Conservation (phyloP, 257 asterid species). For the Solanum pinnatisectum region DNA sequence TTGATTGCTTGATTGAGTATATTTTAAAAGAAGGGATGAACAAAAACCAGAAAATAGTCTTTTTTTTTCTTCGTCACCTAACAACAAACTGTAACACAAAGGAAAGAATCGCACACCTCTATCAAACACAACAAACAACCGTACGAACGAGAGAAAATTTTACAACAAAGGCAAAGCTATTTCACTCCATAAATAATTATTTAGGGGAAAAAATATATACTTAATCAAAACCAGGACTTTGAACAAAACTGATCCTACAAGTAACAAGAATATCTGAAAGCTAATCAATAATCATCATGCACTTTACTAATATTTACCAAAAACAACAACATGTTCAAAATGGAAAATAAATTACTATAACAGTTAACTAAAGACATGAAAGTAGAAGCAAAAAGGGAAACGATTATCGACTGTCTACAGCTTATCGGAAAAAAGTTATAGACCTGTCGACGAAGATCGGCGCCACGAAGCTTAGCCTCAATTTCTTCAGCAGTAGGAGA, state of each 20-base stretch:
- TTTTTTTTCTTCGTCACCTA: not conserved
- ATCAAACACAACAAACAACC: constrained; percentile 14
- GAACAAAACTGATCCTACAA: not conserved
- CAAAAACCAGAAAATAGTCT: not conserved
- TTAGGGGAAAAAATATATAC: not conserved
- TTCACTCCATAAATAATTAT: not conserved
- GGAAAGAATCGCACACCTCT: not conserved
- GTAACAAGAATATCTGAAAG: not conserved
- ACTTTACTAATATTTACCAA: not conserved
- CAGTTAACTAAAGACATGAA: not conserved
- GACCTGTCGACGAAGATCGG: constrained; percentile 92
- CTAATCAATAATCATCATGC: not conserved
- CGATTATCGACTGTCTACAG: not conserved
- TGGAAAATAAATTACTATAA: not conserved
- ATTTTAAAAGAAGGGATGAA: not conserved
- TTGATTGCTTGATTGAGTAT: not conserved
- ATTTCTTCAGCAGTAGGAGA: constrained; percentile 69
- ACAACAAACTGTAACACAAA: not conserved
- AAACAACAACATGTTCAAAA: not conserved
- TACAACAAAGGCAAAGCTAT: not conserved
- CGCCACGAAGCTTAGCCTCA: constrained; percentile 77
- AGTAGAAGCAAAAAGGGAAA: not conserved
- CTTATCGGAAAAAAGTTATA: not conserved
- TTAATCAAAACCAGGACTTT: not conserved
- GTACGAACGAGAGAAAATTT: not conserved